Percentiles rank a stretch among this genome's conserved stretches.
phyloP scores from a whole-genome alignment of 2,329 filamentous ascomycete genomes.

The Hirsutella rhossiliensis region DNA sequence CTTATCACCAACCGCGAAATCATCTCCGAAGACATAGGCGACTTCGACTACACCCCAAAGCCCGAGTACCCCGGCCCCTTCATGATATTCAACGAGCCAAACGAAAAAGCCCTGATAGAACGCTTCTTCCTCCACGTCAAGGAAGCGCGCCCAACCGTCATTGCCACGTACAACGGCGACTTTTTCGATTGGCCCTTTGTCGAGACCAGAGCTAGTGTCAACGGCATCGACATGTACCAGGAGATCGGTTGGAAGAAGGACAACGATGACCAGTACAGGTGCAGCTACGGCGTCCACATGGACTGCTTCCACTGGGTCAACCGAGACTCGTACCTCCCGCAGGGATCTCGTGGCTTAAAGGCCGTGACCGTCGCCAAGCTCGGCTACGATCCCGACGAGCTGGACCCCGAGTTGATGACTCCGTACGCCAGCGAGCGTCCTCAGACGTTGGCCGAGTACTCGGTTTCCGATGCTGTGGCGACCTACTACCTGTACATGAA shows the following conservation, averaged over 20 bases:
- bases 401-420: constrained; percentile 96
- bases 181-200: constrained; percentile 99
- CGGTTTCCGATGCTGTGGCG: constrained; percentile 94
- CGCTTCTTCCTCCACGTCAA: constrained; percentile 95
- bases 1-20: constrained; percentile 97
- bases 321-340: constrained; percentile 92
- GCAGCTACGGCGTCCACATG: constrained; percentile 94
- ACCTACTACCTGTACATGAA: constrained; percentile 99
- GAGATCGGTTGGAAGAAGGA: constrained; percentile 97
- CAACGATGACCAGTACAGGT: constrained; percentile 91
- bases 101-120: constrained; percentile 80
- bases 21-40: constrained; percentile 90
- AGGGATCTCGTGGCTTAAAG: constrained; percentile 93
- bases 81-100: constrained; percentile 95
- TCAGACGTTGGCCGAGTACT: constrained; percentile 93
- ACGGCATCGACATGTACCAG: constrained; percentile 98
- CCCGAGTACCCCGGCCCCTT: constrained; percentile 93
- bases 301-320: constrained; percentile 99
- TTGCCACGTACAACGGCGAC: constrained; percentile 99
- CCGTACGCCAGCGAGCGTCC: constrained; percentile 81
- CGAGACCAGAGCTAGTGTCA: constrained; percentile 80
- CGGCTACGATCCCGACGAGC: constrained; percentile 94
- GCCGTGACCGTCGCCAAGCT: constrained; percentile 96
- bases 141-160: constrained; percentile 85
- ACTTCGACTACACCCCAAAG: constrained; percentile 97